Evolutionary conservation across 192 early-diverging fungal species (phyloP).

Genomic region (Entophlyctis luteolus): DNA sequence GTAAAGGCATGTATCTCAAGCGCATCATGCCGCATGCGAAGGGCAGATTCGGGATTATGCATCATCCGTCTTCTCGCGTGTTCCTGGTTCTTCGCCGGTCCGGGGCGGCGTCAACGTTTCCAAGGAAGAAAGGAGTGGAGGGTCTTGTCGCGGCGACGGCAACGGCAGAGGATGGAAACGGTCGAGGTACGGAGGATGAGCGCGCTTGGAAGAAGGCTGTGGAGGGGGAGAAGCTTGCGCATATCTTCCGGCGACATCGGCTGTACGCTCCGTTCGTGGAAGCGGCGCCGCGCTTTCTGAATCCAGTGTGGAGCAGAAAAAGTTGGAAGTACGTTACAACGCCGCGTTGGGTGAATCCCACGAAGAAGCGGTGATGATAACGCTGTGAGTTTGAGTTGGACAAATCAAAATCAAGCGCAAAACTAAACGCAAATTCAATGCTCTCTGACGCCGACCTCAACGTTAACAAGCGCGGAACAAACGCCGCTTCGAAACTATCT

Average conservation of each 20-base stretch:
- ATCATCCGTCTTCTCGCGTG: constrained; percentile 73
- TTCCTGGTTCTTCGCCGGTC: constrained; percentile 65
- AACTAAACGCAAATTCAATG: too few relatives aligned
- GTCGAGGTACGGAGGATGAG: too few relatives aligned
- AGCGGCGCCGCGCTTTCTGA: constrained; percentile 15
- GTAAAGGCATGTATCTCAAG: constrained; percentile 74
- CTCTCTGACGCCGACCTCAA: not conserved
- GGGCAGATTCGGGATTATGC: constrained; percentile 73
- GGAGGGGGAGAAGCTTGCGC: constrained; percentile 37
- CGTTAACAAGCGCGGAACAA: too few relatives aligned
- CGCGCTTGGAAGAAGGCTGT: constrained; percentile 24
- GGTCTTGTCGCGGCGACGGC: too few relatives aligned
- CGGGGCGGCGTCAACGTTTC: not conserved
- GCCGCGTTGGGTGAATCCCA: too few relatives aligned
- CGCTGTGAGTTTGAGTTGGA: too few relatives aligned
- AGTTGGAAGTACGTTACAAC: constrained; percentile 47
- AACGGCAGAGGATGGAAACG: too few relatives aligned
- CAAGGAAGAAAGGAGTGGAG: not conserved
- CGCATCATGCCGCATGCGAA: constrained; percentile 73
- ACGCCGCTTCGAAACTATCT: not conserved
- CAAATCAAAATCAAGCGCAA: too few relatives aligned
- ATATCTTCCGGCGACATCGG: constrained; percentile 30
- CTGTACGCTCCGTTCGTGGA: constrained; percentile 39
- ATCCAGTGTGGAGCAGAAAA: constrained; percentile 42
- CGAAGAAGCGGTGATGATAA: too few relatives aligned